Conservation (phyloP, 2,329 filamentous ascomycete species). For the Cercospora zeina region DNA sequence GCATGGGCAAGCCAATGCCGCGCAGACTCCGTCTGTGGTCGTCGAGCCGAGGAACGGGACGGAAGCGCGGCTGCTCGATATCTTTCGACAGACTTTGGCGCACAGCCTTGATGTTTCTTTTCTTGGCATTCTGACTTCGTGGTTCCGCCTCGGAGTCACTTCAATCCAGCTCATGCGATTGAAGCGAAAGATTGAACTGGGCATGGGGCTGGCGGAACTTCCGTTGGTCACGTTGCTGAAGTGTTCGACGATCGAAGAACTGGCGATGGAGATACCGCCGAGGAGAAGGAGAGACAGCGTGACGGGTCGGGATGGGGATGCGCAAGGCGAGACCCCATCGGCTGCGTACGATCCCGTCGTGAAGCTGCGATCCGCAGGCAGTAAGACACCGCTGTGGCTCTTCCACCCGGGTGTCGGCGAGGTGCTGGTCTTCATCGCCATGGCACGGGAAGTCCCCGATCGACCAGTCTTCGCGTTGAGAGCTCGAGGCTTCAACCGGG, state of each 20-base stretch:
- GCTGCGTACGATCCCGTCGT: conserved; percentile 38
- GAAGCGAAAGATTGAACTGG: conserved; percentile 8
- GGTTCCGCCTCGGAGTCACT: conserved; percentile 17
- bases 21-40: background rate
- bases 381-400: conserved; percentile 39
- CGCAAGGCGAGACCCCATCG: background rate
- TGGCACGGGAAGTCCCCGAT: conserved; percentile 43
- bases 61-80: conserved; percentile 10
- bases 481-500: conserved; percentile 47
- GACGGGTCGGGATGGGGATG: background rate
- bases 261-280: conserved; percentile 10
- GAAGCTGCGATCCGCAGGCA: conserved; percentile 31
- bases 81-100: conserved; percentile 10
- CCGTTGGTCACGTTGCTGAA: conserved; percentile 11
- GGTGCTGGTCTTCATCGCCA: conserved; percentile 42
- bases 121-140: conserved; percentile 1
- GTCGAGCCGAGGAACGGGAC: background rate
- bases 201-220: background rate
- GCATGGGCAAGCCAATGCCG: conserved; percentile 7
- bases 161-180: conserved; percentile 15
- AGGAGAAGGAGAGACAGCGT: conserved; percentile 10
- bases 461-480: conserved; percentile 52
- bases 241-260: conserved; percentile 11
- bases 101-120: background rate
- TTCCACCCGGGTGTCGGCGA: conserved; percentile 45